Conservation (phyloP, 495 filamentous ascomycete species). For the Echria macrotheca region DNA sequence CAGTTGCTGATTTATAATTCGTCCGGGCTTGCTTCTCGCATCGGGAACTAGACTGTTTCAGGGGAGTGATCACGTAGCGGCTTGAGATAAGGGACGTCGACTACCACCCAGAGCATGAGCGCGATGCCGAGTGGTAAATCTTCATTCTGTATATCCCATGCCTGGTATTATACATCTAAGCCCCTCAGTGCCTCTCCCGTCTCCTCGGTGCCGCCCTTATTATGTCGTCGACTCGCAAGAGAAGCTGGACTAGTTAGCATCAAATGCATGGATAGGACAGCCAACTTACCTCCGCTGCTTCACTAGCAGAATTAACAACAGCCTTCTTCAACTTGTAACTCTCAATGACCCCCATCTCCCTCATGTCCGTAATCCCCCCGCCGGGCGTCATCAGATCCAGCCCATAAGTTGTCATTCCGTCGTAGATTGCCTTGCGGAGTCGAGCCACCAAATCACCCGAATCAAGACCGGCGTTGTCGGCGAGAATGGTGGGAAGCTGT, state of each 20-base stretch:
- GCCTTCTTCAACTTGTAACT: constrained; percentile 98
- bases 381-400: constrained; percentile 85
- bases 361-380: constrained; percentile 93
- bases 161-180: constrained; percentile 19
- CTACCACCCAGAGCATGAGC: too few species aligned
- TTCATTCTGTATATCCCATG: too few species aligned
- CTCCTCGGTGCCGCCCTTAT: constrained; percentile 36
- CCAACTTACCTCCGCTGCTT: constrained; percentile 83
- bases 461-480: constrained; percentile 95
- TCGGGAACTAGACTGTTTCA: too few species aligned
- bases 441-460: constrained; percentile 89
- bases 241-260: constrained; percentile 23
- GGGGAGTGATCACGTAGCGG: too few species aligned
- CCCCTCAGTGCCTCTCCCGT: constrained; percentile 27
- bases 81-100: too few species aligned
- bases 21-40: too few species aligned
- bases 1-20: too few species aligned
- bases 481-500: constrained; percentile 92
- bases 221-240: constrained; percentile 35
- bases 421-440: constrained; percentile 87
- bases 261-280: background rate
- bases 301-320: constrained; percentile 88
- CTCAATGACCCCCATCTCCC: constrained; percentile 90
- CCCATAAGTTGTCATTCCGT: constrained; percentile 86
- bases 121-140: too few species aligned